Evolutionary conservation across 768 basidiomycete species (phyloP).

Genomic region (Podaxis sp.): DNA sequence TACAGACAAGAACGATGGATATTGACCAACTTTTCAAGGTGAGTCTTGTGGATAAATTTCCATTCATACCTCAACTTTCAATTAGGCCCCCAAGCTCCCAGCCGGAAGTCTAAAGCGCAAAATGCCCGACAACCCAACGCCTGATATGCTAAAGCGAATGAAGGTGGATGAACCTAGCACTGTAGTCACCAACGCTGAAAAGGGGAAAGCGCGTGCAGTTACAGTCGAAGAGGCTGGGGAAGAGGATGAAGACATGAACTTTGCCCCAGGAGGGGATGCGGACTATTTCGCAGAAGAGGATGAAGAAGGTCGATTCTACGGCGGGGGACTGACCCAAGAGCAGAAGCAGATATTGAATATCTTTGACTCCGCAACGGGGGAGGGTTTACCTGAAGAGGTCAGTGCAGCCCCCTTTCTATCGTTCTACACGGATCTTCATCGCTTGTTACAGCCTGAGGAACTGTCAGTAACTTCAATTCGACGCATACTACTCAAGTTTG

Average conservation of each 20-base stretch:
- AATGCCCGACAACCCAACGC: slow-evolving; percentile 72
- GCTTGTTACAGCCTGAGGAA: slow-evolving; percentile 51
- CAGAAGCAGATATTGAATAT: slow-evolving; percentile 97
- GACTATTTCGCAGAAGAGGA: slow-evolving; percentile 92
- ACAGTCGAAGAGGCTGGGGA: slow-evolving; percentile 67
- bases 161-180: slow-evolving; percentile 43
- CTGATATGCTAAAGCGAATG: slow-evolving; percentile 83
- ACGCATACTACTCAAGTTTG: slow-evolving; percentile 74
- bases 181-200: slow-evolving; percentile 14
- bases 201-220: slow-evolving; percentile 32
- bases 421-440: not conserved
- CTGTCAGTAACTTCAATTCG: slow-evolving; percentile 71
- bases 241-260: slow-evolving; percentile 44
- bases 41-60: not conserved
- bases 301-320: slow-evolving; percentile 89
- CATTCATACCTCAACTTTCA: not conserved
- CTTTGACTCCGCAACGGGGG: slow-evolving; percentile 74
- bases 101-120: slow-evolving; percentile 65
- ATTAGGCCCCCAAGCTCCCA: slow-evolving; percentile 68
- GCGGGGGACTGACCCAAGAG: slow-evolving; percentile 87
- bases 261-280: slow-evolving; percentile 84
- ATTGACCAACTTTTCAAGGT: slow-evolving; percentile 55
- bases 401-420: slow-evolving; percentile 25
- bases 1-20: slow-evolving; percentile 32
- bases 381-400: slow-evolving; percentile 68